Percentiles rank a stretch among this genome's conserved stretches.
Evolutionary conservation across 495 filamentous ascomycete species (phyloP).

Genomic region (Jackrogersella minutella): DNA sequence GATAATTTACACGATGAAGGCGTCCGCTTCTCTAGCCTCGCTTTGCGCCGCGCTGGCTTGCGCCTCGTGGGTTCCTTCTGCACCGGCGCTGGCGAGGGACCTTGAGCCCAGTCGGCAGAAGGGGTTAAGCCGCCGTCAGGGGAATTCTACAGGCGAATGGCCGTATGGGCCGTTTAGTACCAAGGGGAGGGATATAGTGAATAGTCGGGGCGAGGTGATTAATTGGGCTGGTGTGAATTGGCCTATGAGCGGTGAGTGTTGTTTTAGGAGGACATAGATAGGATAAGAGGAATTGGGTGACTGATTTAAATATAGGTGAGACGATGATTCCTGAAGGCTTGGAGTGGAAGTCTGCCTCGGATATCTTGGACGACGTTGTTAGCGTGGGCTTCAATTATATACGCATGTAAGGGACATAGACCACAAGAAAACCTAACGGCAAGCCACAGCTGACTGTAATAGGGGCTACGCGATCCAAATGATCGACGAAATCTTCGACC

Average conservation of each 20-base stretch:
- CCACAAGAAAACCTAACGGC: background rate
- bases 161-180: constrained; percentile 48
- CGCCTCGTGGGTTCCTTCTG: constrained; percentile 24
- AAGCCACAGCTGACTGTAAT: background rate
- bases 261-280: background rate
- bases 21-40: constrained; percentile 6
- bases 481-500: constrained; percentile 64
- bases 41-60: constrained; percentile 18
- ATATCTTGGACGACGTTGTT: constrained; percentile 58
- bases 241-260: constrained; percentile 51
- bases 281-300: background rate
- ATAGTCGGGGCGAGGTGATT: constrained; percentile 52
- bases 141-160: constrained; percentile 33
- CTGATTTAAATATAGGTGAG: constrained; percentile 48
- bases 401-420: constrained; percentile 50
- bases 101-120: constrained; percentile 27
- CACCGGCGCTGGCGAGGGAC: constrained; percentile 2
- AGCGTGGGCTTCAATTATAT: constrained; percentile 61
- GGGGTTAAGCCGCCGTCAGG: constrained; percentile 14
- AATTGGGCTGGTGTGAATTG: constrained; percentile 65
- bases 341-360: constrained; percentile 58
- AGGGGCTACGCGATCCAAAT: constrained; percentile 63
- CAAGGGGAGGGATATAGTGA: constrained; percentile 55
- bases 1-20: constrained; percentile 20
- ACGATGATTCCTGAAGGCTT: constrained; percentile 67